Evolutionary conservation across 2,329 filamentous ascomycete species (phyloP).

Genomic region (Colletotrichum sansevieriae): DNA sequence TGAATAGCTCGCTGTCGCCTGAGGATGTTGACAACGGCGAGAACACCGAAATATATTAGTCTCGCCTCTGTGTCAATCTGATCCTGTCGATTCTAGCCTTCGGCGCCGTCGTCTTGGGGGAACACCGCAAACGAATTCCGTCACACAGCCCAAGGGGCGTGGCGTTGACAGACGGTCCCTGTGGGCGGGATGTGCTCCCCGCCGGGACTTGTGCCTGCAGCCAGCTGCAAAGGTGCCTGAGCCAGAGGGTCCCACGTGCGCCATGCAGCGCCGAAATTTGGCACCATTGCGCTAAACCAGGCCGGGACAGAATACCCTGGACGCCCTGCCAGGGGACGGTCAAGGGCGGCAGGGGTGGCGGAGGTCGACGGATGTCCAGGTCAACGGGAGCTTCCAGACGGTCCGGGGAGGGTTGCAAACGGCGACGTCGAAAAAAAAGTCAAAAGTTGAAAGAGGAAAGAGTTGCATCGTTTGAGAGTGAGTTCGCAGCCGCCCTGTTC

Average conservation of each 20-base stretch:
- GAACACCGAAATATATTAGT: not conserved
- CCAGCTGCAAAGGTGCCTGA: constrained; percentile 39
- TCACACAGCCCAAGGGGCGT: constrained; percentile 23
- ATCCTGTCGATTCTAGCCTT: constrained; percentile 21
- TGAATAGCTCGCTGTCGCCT: constrained; percentile 13
- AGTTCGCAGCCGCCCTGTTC: constrained; percentile 22
- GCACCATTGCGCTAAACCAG: constrained; percentile 31
- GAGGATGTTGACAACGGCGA: not conserved
- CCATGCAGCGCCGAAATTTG: constrained; percentile 40
- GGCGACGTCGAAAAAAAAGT: constrained; percentile 25
- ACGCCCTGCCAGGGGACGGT: constrained; percentile 21
- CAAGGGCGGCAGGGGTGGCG: constrained; percentile 32
- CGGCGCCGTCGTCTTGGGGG: constrained; percentile 3
- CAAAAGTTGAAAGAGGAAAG: constrained; percentile 39
- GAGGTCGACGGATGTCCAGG: constrained; percentile 6
- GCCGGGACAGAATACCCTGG: constrained; percentile 24
- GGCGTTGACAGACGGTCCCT: constrained; percentile 27
- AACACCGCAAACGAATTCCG: not conserved
- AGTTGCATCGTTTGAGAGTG: constrained; percentile 19
- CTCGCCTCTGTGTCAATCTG: constrained; percentile 6
- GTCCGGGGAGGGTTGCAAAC: constrained; percentile 39
- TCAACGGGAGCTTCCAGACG: constrained; percentile 28
- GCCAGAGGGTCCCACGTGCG: constrained; percentile 38
- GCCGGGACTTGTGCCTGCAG: constrained; percentile 26
- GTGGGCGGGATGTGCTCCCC: constrained; percentile 31